These are phyloP conservation scores for Phytomonas serpens DNA, from an alignment of 208 protist genomes.

Conservation along the genomic window DNA sequence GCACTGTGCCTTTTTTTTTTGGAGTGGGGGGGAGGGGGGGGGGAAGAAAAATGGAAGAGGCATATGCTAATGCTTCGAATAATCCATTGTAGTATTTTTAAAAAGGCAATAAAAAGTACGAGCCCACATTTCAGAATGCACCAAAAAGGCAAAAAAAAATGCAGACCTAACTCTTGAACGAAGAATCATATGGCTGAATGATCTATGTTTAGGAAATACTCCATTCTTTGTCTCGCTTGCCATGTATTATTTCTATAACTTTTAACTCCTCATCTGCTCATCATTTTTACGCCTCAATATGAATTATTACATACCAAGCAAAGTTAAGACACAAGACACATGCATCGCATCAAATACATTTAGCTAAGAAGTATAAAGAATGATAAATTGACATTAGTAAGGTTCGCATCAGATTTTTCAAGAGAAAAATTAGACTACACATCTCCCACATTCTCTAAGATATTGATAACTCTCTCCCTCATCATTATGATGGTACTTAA, in stretches of 20 bases:
- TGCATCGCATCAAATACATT: not conserved
- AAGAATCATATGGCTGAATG: not conserved
- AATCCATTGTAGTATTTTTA: not conserved
- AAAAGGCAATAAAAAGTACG: not conserved
- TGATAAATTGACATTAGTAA: not conserved
- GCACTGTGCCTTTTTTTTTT: not conserved
- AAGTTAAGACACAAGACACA: not conserved
- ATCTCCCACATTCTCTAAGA: not conserved
- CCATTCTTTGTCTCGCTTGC: not conserved
- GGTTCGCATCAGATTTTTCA: not conserved
- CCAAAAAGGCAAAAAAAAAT: not conserved
- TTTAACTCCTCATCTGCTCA: not conserved
- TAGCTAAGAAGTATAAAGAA: not conserved
- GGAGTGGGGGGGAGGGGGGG: not conserved
- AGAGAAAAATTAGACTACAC: not conserved
- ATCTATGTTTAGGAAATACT: not conserved
- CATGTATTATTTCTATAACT: not conserved
- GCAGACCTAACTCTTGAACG: not conserved
- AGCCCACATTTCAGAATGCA: not conserved
- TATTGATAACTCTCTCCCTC: too few species aligned
- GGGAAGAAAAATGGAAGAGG: not conserved
- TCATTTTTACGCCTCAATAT: not conserved
- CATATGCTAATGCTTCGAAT: not conserved
- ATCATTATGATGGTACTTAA: not conserved
- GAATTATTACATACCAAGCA: not conserved